Evolutionary conservation across 192 early-diverging fungal genomes (phyloP).

Genomic region (Polychytrium aggregatum): DNA sequence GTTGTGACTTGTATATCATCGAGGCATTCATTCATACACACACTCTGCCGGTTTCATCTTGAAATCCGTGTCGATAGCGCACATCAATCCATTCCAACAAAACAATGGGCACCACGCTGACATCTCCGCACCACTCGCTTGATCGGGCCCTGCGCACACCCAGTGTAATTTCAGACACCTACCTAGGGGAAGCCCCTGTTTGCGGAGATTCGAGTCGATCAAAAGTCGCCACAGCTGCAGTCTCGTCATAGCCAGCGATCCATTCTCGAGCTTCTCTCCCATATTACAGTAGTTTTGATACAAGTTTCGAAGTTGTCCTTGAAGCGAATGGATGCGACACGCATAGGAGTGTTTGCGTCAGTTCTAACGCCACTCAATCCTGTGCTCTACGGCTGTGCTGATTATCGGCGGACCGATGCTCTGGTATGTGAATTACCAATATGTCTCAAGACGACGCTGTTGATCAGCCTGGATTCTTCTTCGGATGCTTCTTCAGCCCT

Average conservation of each 20-base stretch:
- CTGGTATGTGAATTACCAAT: slow-evolving; percentile 5
- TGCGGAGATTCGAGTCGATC: slow-evolving; percentile 16
- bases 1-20: no score
- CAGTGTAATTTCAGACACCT: no score
- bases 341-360: no score
- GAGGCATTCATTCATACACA: no score
- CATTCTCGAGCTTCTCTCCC: background rate
- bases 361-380: no score
- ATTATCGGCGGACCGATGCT: background rate
- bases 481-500: slow-evolving; percentile 8
- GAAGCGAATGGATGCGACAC: background rate
- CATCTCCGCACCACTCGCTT: no score
- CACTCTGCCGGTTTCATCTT: no score
- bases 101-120: no score
- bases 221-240: slow-evolving; percentile 31
- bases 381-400: no score
- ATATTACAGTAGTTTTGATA: slow-evolving; percentile 24
- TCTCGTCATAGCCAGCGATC: slow-evolving; percentile 11
- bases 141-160: no score
- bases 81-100: no score
- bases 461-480: slow-evolving; percentile 19
- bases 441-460: slow-evolving; percentile 30
- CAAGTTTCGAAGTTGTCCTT: slow-evolving; percentile 21
- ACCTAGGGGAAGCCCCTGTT: slow-evolving; percentile 20
- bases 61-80: no score